These are phyloP conservation scores for Schizophyllum commune DNA, from an alignment of 1,284 basidiomycete genomes.

Conservation along the genomic window DNA sequence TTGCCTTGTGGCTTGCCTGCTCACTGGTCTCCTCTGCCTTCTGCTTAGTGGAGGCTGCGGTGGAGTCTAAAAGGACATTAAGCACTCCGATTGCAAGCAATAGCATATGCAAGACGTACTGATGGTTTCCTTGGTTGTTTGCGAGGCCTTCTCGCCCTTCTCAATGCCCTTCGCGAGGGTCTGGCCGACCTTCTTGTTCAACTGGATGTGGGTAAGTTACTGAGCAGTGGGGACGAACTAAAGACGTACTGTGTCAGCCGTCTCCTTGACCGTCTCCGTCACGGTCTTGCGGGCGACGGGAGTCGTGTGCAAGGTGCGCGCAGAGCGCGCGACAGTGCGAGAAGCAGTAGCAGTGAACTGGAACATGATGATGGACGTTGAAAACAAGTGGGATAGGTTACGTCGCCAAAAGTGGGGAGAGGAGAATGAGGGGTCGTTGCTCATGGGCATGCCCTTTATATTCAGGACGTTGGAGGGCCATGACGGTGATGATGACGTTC, in stretches of 20 bases:
- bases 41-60: constrained; percentile 24
- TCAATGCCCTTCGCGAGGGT: constrained; percentile 58
- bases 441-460: neutral
- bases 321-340: constrained; percentile 12
- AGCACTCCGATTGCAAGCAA: neutral
- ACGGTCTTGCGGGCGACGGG: constrained; percentile 40
- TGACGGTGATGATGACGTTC: neutral
- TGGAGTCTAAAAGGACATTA: constrained; percentile 17
- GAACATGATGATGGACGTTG: neutral
- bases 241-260: constrained; percentile 43
- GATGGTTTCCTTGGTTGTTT: constrained; percentile 47
- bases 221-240: neutral
- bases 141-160: constrained; percentile 49
- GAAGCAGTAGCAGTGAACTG: neutral
- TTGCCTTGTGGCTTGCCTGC: constrained; percentile 28
- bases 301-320: constrained; percentile 39
- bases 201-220: constrained; percentile 25
- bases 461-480: neutral
- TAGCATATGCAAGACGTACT: constrained; percentile 26
- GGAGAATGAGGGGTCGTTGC: neutral
- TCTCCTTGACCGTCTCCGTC: constrained; percentile 57
- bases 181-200: constrained; percentile 54
- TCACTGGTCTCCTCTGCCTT: constrained; percentile 28
- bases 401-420: neutral
- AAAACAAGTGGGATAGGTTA: neutral